Evolutionary conservation across 768 basidiomycete genomes (phyloP).

Genomic region (Podaxis carcinomalis): DNA sequence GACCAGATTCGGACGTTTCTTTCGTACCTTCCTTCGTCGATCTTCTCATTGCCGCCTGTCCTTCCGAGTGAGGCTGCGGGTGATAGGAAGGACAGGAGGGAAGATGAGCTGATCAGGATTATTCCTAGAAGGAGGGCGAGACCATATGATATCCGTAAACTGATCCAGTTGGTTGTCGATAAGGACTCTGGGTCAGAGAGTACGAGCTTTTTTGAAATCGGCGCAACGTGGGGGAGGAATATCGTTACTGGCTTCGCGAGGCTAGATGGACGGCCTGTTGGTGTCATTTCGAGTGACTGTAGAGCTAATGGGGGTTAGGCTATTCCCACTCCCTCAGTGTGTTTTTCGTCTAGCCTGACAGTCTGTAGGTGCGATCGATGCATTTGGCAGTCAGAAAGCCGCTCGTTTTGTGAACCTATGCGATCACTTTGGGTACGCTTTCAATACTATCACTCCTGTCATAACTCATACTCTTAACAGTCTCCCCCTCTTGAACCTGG

Average conservation of each 20-base stretch:
- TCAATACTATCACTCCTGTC: neutral
- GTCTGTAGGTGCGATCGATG: slow-evolving; percentile 32
- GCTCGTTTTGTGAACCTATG: slow-evolving; percentile 33
- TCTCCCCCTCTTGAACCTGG: slow-evolving; percentile 34
- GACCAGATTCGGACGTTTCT: slow-evolving; percentile 30
- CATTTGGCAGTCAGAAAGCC: slow-evolving; percentile 35
- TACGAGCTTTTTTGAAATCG: slow-evolving; percentile 34
- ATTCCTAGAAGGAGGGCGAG: slow-evolving; percentile 31
- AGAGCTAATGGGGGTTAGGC: slow-evolving; percentile 32
- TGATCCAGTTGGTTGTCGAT: slow-evolving; percentile 32
- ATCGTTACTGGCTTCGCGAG: slow-evolving; percentile 37
- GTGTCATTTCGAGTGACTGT: slow-evolving; percentile 34
- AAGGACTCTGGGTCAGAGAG: slow-evolving; percentile 12
- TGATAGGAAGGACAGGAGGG: slow-evolving; percentile 26
- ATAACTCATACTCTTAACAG: slow-evolving; percentile 14
- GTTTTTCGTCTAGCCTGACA: neutral
- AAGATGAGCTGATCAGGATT: slow-evolving; percentile 30
- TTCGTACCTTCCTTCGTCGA: slow-evolving; percentile 37
- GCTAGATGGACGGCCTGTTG: slow-evolving; percentile 29
- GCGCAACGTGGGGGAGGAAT: slow-evolving; percentile 30
- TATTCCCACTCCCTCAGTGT: neutral
- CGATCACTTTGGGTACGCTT: slow-evolving; percentile 33
- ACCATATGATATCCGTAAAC: slow-evolving; percentile 31
- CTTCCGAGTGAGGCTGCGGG: slow-evolving; percentile 2
- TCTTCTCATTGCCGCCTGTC: slow-evolving; percentile 31